Evolutionary conservation across 768 basidiomycete species (phyloP).

Genomic region (Tephrocybe rancida): DNA sequence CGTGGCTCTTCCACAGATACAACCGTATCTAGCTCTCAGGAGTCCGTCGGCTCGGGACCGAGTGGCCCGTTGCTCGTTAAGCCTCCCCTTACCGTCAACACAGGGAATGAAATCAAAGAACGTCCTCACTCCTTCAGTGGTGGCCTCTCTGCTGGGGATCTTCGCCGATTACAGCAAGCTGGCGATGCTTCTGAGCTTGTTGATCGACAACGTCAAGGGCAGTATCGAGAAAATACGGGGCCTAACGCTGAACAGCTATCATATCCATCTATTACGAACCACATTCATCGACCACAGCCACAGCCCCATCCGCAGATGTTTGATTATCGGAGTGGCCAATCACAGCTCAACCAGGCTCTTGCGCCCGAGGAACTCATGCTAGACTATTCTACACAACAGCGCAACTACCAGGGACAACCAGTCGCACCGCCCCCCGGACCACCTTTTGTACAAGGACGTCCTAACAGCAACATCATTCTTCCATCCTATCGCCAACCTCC

Average conservation of each 20-base stretch:
- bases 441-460: slow-evolving; percentile 54
- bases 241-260: slow-evolving; percentile 46
- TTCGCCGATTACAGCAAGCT: slow-evolving; percentile 74
- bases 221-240: slow-evolving; percentile 46
- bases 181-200: slow-evolving; percentile 45
- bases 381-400: slow-evolving; percentile 63
- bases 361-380: slow-evolving; percentile 45
- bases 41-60: slow-evolving; percentile 50
- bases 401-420: slow-evolving; percentile 44
- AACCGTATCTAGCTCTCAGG: slow-evolving; percentile 60
- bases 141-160: slow-evolving; percentile 71
- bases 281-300: slow-evolving; percentile 56
- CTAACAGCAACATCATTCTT: slow-evolving; percentile 45
- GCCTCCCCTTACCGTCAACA: slow-evolving; percentile 54
- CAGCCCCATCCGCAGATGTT: slow-evolving; percentile 49
- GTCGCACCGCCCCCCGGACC: slow-evolving; percentile 37
- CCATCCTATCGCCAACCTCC: slow-evolving; percentile 64
- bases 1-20: slow-evolving; percentile 85
- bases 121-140: slow-evolving; percentile 84
- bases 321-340: slow-evolving; percentile 45
- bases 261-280: slow-evolving; percentile 70
- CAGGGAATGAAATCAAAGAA: slow-evolving; percentile 64
- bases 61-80: slow-evolving; percentile 61
- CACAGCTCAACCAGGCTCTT: slow-evolving; percentile 31
- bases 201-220: slow-evolving; percentile 46